phyloP scores from a whole-genome alignment of 2,329 filamentous ascomycete species.

The Penicillium sp. region DNA sequence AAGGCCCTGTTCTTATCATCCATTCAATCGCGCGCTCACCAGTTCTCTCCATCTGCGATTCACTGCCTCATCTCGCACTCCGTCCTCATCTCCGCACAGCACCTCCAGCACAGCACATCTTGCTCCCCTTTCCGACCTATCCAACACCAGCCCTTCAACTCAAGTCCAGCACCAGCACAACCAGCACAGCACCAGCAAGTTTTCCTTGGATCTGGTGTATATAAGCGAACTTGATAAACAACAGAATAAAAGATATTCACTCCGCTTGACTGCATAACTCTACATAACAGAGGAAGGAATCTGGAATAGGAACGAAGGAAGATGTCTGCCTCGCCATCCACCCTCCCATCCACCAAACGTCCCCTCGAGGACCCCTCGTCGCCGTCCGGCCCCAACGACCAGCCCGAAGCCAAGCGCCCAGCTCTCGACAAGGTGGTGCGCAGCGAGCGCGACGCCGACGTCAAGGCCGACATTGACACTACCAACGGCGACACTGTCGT shows the following conservation, averaged over 20 bases:
- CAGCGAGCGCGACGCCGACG: constrained; percentile 51
- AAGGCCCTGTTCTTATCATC: too few species aligned
- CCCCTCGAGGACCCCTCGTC: constrained; percentile 96
- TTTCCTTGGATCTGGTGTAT: constrained; percentile 88
- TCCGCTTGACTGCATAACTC: constrained; percentile 44
- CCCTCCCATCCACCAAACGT: constrained; percentile 64
- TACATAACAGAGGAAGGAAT: constrained; percentile 21
- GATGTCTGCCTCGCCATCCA: constrained; percentile 67
- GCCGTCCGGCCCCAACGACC: constrained; percentile 82
- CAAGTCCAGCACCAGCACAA: constrained; percentile 33
- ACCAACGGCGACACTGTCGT: constrained; percentile 62
- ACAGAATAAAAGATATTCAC: constrained; percentile 46
- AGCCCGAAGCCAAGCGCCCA: constrained; percentile 94
- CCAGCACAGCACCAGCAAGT: constrained; percentile 84
- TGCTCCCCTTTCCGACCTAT: constrained; percentile 13
- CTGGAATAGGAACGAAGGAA: constrained; percentile 41
- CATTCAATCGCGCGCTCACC: too few species aligned
- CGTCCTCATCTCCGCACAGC: constrained; percentile 9
- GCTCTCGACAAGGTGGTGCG: constrained; percentile 89
- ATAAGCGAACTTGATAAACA: constrained; percentile 58
- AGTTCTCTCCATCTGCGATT: constrained; percentile 7
- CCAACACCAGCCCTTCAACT: constrained; percentile 38
- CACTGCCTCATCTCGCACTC: too few species aligned
- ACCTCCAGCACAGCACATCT: constrained; percentile 6
- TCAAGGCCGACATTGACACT: constrained; percentile 26